Evolutionary conservation across 805 yeast species (phyloP).

Genomic region (Kodamaea jinghongensis): DNA sequence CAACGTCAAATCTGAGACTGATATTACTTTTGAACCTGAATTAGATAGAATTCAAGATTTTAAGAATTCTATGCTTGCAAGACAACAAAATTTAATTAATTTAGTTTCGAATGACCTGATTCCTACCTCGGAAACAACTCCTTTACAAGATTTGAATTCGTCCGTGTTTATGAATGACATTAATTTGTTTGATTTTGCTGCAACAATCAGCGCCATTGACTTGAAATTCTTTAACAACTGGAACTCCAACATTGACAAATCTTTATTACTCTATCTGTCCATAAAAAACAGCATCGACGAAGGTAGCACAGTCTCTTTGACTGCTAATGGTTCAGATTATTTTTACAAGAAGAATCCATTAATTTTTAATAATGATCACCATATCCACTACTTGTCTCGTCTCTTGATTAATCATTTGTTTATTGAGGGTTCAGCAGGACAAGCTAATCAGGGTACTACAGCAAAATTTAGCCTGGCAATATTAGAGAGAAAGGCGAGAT

Average conservation of each 20-base stretch:
- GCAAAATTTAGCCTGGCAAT: slow-evolving; percentile 14
- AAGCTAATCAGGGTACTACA: background rate
- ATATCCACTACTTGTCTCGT: slow-evolving; percentile 77
- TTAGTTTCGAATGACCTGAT: slow-evolving; percentile 20
- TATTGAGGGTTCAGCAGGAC: slow-evolving; percentile 32
- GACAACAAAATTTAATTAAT: slow-evolving; percentile 42
- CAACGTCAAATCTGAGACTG: background rate
- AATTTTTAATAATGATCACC: slow-evolving; percentile 61
- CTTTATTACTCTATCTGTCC: slow-evolving; percentile 61
- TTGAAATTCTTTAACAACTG: slow-evolving; percentile 61
- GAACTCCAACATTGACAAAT: slow-evolving; percentile 79
- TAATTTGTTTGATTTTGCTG: slow-evolving; percentile 54
- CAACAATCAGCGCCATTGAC: slow-evolving; percentile 65
- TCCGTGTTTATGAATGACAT: slow-evolving; percentile 52
- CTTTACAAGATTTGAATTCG: slow-evolving; percentile 31
- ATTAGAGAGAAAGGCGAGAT: slow-evolving; percentile 53
- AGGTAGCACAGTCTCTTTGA: slow-evolving; percentile 1
- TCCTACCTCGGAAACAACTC: slow-evolving; percentile 13
- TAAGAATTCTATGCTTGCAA: slow-evolving; percentile 49
- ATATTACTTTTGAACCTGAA: background rate
- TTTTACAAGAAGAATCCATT: slow-evolving; percentile 67
- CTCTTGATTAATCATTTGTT: slow-evolving; percentile 69
- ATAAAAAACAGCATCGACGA: slow-evolving; percentile 20
- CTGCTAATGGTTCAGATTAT: slow-evolving; percentile 17
- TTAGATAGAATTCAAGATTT: slow-evolving; percentile 43